Percentiles rank a stretch among this genome's conserved stretches.
Conservation (phyloP, 2,329 filamentous ascomycete genomes). For the Hypocreales sp. region DNA sequence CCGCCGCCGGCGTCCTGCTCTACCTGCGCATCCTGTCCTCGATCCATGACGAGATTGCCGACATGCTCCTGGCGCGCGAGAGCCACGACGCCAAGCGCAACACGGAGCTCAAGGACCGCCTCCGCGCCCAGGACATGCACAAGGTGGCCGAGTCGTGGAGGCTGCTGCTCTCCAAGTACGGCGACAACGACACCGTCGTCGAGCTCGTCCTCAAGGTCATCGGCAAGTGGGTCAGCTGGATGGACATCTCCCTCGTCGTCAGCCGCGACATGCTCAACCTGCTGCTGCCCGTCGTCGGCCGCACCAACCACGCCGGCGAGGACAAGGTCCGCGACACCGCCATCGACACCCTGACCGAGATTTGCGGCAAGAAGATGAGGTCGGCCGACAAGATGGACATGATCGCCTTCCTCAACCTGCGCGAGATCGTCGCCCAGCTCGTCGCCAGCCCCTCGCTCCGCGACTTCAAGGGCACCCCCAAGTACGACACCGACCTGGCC, state of each 20-base stretch:
- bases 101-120: slow-evolving; percentile 77
- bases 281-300: slow-evolving; percentile 77
- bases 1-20: slow-evolving; percentile 61
- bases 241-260: slow-evolving; percentile 86
- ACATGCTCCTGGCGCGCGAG: slow-evolving; percentile 70
- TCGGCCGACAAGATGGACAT: slow-evolving; percentile 84
- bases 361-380: slow-evolving; percentile 97
- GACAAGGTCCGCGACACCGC: slow-evolving; percentile 81
- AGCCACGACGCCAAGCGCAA: slow-evolving; percentile 71
- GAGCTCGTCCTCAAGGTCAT: slow-evolving; percentile 86
- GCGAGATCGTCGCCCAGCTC: slow-evolving; percentile 72
- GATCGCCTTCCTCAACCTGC: slow-evolving; percentile 79
- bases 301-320: slow-evolving; percentile 45
- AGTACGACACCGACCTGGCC: slow-evolving; percentile 89
- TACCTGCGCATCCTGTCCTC: slow-evolving; percentile 81
- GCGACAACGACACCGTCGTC: slow-evolving; percentile 54
- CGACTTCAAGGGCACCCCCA: slow-evolving; percentile 63
- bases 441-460: slow-evolving; percentile 68
- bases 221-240: slow-evolving; percentile 97
- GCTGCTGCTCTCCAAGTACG: slow-evolving; percentile 70
- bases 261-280: slow-evolving; percentile 76
- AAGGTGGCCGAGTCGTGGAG: slow-evolving; percentile 87
- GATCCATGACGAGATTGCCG: slow-evolving; percentile 94
- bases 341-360: slow-evolving; percentile 89
- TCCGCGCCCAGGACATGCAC: slow-evolving; percentile 72